Evolutionary conservation across 306 rosid genomes (phyloP).

Genomic region (Prunus armeniaca): DNA sequence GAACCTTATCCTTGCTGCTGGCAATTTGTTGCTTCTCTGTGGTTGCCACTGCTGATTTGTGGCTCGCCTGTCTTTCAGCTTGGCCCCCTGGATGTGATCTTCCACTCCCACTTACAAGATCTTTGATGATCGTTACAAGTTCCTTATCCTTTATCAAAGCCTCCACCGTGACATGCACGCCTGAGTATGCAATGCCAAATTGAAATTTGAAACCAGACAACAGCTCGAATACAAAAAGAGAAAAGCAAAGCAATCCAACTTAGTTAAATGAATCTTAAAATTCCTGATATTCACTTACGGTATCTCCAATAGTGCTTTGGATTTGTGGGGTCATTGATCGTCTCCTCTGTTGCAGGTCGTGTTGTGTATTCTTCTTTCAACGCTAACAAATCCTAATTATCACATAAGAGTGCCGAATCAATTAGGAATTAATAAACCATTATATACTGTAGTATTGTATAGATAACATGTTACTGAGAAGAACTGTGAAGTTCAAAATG

Average conservation of each 20-base stretch:
- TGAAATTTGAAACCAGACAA: background rate
- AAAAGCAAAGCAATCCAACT: background rate
- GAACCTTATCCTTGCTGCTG: slow-evolving; percentile 26
- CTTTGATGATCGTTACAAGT: slow-evolving; percentile 57
- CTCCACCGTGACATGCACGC: slow-evolving; percentile 81
- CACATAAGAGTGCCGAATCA: background rate
- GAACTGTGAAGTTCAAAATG: background rate
- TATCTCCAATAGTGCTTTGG: slow-evolving; percentile 98
- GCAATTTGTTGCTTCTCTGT: slow-evolving; percentile 33
- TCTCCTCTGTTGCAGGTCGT: slow-evolving; percentile 87
- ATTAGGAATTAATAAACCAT: slow-evolving; percentile 6
- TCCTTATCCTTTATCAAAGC: slow-evolving; percentile 64
- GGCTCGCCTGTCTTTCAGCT: slow-evolving; percentile 25
- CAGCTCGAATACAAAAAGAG: background rate
- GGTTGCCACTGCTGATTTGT: slow-evolving; percentile 14
- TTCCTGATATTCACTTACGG: slow-evolving; percentile 50
- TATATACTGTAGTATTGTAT: background rate
- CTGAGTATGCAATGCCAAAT: slow-evolving; percentile 37
- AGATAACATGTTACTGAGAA: background rate
- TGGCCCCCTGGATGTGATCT: slow-evolving; percentile 64
- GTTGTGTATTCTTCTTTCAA: slow-evolving; percentile 76
- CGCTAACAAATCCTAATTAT: slow-evolving; percentile 74
- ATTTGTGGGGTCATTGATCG: slow-evolving; percentile 92
- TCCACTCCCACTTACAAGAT: slow-evolving; percentile 58
- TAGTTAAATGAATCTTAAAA: background rate